Base-by-base conservation (phyloP, 495 filamentous ascomycete genomes). In the Trichoderma reesei region DNA sequence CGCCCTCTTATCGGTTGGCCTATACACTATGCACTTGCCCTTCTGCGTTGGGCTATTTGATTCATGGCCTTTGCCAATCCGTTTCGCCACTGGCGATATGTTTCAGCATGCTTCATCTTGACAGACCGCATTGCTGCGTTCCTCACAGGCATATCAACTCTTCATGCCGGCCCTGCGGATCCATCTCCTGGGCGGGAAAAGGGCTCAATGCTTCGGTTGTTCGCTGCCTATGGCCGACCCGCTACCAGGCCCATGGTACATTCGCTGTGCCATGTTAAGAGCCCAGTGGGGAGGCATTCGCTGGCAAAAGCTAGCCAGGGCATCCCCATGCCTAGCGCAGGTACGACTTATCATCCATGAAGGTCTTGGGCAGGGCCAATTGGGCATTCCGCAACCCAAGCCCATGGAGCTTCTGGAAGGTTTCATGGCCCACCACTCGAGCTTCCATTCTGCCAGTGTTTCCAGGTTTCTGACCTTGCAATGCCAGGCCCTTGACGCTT, bases 311-410 rank as follows among this genome's bases (percentile, higher is more conserved):
- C 51, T 56, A 56, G 51, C 20, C 51, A 56, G 51, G 51, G 51
- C 51, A 56, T 33, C 51, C 51, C 51, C 51, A 20, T 20, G 51
- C 3, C 51, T 56, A 56, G 51, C 31, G 51, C 51, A 56, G 51
- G 51, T 56, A 56, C 51, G 51, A 56, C 51, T 48, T 56, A 51
- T 51, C n/a, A 39, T 56, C 31, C 51, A 56, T 20, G 20, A 56
- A 33, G 51, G 51, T 20, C 51, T 34, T 56, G 26, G 20, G 8
- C 10, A 56, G 8, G 31, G 31, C 51, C 51, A 56, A 56, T 56
- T 56, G 51, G 51, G 51, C 51, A 56, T 34, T 56, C 51, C 26
- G 51, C 51, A 56, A 56, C 51, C 51, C 51, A 56, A 56, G 51
- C 20, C 26, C 51, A 56, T 56, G 51, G 51, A 56, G 51, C 51